Conservation (phyloP, 1,139 yeast species). For the Trichomonascaceae sp. region DNA sequence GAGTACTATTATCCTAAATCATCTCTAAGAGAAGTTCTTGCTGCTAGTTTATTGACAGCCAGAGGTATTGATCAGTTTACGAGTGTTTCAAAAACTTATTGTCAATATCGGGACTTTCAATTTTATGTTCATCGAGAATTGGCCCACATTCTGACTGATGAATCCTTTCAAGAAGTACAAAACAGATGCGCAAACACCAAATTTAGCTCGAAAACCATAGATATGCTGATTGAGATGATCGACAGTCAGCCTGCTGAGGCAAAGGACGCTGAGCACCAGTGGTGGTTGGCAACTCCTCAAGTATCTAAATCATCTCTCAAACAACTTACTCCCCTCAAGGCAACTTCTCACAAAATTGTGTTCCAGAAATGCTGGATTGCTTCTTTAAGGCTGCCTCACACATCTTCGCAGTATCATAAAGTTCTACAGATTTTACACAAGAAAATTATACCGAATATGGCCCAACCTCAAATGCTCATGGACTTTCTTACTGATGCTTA, state of each 20-base stretch:
- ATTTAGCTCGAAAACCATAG: conserved; percentile 12
- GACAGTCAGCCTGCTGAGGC: conserved; percentile 25
- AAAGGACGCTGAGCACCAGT: conserved; percentile 22
- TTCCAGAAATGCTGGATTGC: conserved; percentile 67
- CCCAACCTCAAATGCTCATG: conserved; percentile 78
- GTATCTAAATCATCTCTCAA: conserved; percentile 48
- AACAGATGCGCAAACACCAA: background rate
- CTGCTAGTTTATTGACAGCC: conserved; percentile 42
- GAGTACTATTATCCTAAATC: conserved; percentile 56
- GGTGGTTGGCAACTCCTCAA: conserved; percentile 36
- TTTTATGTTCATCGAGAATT: conserved; percentile 25
- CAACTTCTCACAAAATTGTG: conserved; percentile 52
- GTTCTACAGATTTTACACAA: conserved; percentile 70
- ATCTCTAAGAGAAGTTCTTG: conserved; percentile 49
- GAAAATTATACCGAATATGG: conserved; percentile 73
- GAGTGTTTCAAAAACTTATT: conserved; percentile 56
- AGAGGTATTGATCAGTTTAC: conserved; percentile 45
- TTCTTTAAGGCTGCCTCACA: conserved; percentile 45
- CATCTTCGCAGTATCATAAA: conserved; percentile 56
- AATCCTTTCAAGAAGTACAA: conserved; percentile 7
- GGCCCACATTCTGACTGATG: conserved; percentile 13
- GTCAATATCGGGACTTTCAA: conserved; percentile 35
- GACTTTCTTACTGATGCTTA: conserved; percentile 90
- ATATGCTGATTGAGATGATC: conserved; percentile 33
- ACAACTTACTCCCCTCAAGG: conserved; percentile 41